Evolutionary conservation across 202 grass and related monocot genomes (phyloP).

Genomic region (Schoenoplectus triqueter): DNA sequence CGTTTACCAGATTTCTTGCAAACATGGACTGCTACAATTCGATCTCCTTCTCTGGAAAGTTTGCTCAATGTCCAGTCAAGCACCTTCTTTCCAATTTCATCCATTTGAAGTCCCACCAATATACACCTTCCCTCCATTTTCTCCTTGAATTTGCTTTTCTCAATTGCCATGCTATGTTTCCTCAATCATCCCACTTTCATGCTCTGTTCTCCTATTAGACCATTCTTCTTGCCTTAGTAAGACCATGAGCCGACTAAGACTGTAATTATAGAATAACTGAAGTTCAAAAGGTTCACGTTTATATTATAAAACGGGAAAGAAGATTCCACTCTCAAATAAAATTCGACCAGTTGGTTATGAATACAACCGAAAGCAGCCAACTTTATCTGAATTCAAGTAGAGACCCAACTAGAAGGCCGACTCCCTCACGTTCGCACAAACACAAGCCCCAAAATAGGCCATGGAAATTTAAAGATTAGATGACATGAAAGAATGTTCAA

Average conservation of each 20-base stretch:
- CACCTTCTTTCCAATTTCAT: slow-evolving; percentile 72
- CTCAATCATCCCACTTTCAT: slow-evolving; percentile 44
- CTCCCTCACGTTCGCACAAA: slow-evolving; percentile 42
- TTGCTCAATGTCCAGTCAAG: slow-evolving; percentile 65
- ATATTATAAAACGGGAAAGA: slow-evolving; percentile 39
- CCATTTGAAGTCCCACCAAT: slow-evolving; percentile 82
- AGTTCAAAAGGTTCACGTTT: slow-evolving; percentile 28
- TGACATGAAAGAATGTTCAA: neutral
- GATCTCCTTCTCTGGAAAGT: slow-evolving; percentile 62
- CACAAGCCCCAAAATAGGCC: slow-evolving; percentile 51
- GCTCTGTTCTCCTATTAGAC: neutral
- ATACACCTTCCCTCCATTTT: slow-evolving; percentile 61
- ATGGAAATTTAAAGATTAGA: slow-evolving; percentile 37
- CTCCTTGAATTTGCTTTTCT: neutral
- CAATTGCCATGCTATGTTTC: slow-evolving; percentile 31
- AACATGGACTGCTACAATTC: slow-evolving; percentile 85
- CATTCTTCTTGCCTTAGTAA: neutral
- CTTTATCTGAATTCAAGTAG: slow-evolving; percentile 39
- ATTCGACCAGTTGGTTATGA: slow-evolving; percentile 29
- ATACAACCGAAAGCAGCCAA: slow-evolving; percentile 37
- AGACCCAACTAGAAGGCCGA: slow-evolving; percentile 35
- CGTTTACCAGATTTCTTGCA: slow-evolving; percentile 81
- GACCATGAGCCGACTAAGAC: neutral
- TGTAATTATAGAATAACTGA: slow-evolving; percentile 30
- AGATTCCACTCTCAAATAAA: slow-evolving; percentile 40